Evolutionary conservation across 768 basidiomycete genomes (phyloP), one percentile per base, ranked within the genome.

Genomic region (Rubroboletus pulcherrimus): DNA sequence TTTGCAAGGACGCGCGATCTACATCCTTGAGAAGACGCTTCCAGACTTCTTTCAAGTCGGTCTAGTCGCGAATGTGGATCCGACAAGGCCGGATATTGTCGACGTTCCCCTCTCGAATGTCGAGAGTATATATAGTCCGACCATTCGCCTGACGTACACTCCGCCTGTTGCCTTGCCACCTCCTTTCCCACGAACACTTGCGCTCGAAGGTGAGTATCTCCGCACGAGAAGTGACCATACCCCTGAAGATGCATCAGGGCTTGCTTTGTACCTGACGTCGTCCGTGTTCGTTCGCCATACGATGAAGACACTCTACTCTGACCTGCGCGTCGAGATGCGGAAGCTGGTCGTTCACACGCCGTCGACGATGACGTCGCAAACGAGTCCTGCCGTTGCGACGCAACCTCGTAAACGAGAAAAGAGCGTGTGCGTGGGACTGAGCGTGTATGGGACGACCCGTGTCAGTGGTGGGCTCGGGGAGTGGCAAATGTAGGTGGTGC

Each of bases 41-140:
- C 87, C 87, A 1, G 76, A 79, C 10, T 91, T 91, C 69, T 92
- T 92, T 66, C 66, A 77, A 8, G 75, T 75, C 4, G 90, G 90
- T 2, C 80, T 92, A 5, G 71, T 88, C 11, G 79, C 81, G 4
- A 76, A 74, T 1, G 66, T 85, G 14, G 81, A 85, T 64, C 77
- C 74, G 51, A 66, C 71, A 0, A 78, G 62, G 57, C 44, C 80
- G 73, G 53, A 64, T 11, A 53, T 64, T 7, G 52, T 63, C 48
- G 50, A 63, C 54, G 56, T 51, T 29, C 68, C 38, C 63, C 70
- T 17, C 53, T 70, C 41, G 31, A 51, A 71, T 67, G 26, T 64
- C n/a, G 68, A 75, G 79, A 84, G 61, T 10, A 73, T 77, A 38
- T 92, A 92, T 66, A 86, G 85, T 38, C 78, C 84, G 0, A 77